Evolutionary conservation across 108 stramenopile species (phyloP).

Genomic region (Conticribra weissflogii): DNA sequence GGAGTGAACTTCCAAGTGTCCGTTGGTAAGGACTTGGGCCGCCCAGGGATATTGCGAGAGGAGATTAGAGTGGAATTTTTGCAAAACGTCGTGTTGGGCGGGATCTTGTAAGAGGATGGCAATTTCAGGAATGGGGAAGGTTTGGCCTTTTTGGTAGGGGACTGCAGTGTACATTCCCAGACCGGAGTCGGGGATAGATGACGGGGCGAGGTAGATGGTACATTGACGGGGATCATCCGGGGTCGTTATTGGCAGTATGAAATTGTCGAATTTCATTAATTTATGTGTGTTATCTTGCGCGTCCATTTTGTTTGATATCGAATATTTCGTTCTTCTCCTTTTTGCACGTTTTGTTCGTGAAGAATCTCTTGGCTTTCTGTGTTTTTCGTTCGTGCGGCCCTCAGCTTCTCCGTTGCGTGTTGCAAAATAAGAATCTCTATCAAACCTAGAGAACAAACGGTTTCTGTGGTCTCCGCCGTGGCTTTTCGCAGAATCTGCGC

Average conservation of each 20-base stretch:
- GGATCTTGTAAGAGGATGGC: conserved; percentile 27
- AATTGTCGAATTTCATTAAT: background rate
- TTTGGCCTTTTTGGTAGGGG: conserved; percentile 5
- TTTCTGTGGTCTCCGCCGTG: too few relatives aligned
- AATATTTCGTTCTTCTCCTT: too few relatives aligned
- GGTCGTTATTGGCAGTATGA: background rate
- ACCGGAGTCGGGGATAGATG: conserved; percentile 72
- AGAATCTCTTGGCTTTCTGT: too few relatives aligned
- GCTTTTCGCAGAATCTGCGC: too few relatives aligned
- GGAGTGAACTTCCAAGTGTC: conserved; percentile 26
- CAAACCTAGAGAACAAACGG: background rate
- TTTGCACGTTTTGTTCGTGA: background rate
- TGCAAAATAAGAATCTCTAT: background rate
- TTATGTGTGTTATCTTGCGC: too few relatives aligned
- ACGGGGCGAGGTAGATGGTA: conserved; percentile 61
- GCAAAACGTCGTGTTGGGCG: conserved; percentile 6
- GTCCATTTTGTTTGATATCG: background rate
- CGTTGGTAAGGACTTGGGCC: background rate
- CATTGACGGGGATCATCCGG: conserved; percentile 45
- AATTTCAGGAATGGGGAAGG: conserved; percentile 32
- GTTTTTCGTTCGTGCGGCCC: too few relatives aligned
- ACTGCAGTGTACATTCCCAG: conserved; percentile 67
- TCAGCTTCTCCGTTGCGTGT: too few relatives aligned
- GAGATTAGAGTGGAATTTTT: background rate
- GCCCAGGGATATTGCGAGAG: conserved; percentile 31